Evolutionary conservation across 129 eudicot species (phyloP).

Genomic region (Saussurea involucrata): DNA sequence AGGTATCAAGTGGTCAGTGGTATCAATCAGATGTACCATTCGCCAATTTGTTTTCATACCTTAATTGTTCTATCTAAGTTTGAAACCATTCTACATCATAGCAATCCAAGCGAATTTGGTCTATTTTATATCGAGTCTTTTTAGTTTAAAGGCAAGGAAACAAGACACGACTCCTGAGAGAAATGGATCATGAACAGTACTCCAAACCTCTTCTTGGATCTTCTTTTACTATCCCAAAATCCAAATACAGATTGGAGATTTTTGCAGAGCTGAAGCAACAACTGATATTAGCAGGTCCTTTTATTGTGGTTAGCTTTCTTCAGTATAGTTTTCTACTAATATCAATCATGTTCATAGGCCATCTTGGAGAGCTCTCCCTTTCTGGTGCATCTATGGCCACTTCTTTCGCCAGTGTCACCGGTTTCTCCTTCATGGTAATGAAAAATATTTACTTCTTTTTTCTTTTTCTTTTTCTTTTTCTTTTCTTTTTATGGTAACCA

Average conservation of each 20-base stretch:
- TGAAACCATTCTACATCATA: not conserved
- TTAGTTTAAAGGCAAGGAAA: not conserved
- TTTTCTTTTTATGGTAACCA: not conserved
- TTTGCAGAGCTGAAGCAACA: slow-evolving; percentile 24
- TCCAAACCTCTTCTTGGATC: slow-evolving; percentile 24
- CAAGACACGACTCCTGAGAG: not conserved
- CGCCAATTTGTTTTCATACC: not conserved
- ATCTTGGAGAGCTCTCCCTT: slow-evolving; percentile 33
- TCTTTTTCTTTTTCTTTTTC: not conserved
- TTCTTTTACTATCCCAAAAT: slow-evolving; percentile 7
- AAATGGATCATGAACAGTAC: slow-evolving; percentile 23
- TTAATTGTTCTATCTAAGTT: not conserved
- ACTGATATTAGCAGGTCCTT: slow-evolving; percentile 32
- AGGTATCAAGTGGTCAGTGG: not conserved
- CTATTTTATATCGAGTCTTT: not conserved
- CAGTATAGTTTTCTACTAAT: slow-evolving; percentile 28
- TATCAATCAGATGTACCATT: not conserved
- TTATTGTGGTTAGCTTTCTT: slow-evolving; percentile 31
- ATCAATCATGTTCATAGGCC: slow-evolving; percentile 37
- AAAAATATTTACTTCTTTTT: not conserved
- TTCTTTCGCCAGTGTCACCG: slow-evolving; percentile 30
- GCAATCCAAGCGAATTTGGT: not conserved
- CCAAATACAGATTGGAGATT: not conserved
- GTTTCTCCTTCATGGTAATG: slow-evolving; percentile 34
- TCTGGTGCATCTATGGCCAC: slow-evolving; percentile 38